Conservation (phyloP, 345 rosid species). For the Citrus mangshanensis region DNA sequence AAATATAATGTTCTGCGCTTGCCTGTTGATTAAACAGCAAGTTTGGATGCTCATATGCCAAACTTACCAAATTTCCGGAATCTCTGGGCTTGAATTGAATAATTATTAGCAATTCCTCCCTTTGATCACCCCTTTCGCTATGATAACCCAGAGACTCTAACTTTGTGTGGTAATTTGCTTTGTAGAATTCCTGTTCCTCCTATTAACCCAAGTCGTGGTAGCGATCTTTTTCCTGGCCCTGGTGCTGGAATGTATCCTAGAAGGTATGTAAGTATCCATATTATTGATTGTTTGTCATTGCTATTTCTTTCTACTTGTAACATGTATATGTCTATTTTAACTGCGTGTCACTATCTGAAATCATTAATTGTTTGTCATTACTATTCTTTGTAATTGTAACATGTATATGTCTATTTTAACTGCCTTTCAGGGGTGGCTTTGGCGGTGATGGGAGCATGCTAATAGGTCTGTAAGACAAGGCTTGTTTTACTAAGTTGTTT, state of each 20-base stretch:
- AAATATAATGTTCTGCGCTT: neutral
- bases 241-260: conserved; percentile 76
- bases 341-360: conserved; percentile 31
- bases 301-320: neutral
- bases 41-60: conserved; percentile 5
- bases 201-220: conserved; percentile 35
- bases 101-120: neutral
- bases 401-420: neutral
- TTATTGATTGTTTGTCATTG: neutral
- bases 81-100: neutral
- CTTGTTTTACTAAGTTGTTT: neutral
- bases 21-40: neutral
- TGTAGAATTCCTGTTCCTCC: conserved; percentile 60
- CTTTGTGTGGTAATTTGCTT: neutral
- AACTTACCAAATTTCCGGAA: neutral
- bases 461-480: conserved; percentile 47
- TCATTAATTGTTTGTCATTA: neutral
- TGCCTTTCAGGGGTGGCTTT: conserved; percentile 55
- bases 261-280: conserved; percentile 34
- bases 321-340: neutral
- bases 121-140: neutral
- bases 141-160: neutral
- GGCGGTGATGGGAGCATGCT: conserved; percentile 65
- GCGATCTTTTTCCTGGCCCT: conserved; percentile 69
- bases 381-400: neutral